phyloP scores from a whole-genome alignment of 306 rosid species.

The Quillaja saponaria region DNA sequence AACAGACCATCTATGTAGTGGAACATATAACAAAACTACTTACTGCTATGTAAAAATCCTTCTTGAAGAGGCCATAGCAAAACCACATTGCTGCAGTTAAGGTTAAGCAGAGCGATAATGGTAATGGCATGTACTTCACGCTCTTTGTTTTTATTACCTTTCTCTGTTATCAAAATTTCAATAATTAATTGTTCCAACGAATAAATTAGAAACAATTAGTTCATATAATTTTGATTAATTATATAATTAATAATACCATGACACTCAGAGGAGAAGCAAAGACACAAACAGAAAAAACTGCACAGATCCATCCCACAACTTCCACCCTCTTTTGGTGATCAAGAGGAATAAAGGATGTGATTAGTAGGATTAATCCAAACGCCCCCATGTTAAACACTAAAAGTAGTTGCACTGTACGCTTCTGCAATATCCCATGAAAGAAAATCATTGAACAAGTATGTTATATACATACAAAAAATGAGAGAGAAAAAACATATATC shows the following conservation, averaged over 20 bases:
- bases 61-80: neutral
- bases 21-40: neutral
- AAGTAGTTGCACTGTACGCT: neutral
- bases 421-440: no score
- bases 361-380: neutral
- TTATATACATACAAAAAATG: no score
- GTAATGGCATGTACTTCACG: neutral
- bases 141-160: neutral
- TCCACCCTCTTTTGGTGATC: neutral
- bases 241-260: neutral
- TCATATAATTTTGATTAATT: no score
- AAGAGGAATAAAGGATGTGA: neutral
- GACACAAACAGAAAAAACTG: neutral
- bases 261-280: neutral
- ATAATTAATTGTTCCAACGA: no score
- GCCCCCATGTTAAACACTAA: neutral
- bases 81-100: neutral
- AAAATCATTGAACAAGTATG: neutral
- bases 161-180: neutral
- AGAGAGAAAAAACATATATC: no score
- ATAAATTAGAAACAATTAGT: no score
- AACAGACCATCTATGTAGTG: neutral
- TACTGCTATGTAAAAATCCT: neutral
- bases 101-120: neutral
- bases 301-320: neutral